These are phyloP conservation scores for Ophiostoma sp. DNA, from an alignment of 2,329 filamentous ascomycete genomes.

Conservation along the genomic window DNA sequence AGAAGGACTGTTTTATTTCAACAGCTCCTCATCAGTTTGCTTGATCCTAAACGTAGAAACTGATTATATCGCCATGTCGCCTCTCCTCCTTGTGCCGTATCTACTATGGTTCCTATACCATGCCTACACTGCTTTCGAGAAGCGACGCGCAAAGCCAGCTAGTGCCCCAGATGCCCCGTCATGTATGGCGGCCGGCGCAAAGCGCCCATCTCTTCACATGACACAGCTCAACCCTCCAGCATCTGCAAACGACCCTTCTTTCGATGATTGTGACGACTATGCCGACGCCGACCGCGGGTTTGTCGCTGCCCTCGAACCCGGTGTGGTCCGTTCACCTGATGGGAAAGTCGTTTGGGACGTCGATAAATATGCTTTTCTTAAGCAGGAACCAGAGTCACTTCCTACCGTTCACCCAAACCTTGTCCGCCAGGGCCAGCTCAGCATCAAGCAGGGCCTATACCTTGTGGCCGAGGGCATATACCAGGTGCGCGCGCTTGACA, in stretches of 20 bases:
- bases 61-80: background rate
- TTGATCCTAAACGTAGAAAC: background rate
- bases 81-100: background rate
- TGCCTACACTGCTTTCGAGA: background rate
- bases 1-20: background rate
- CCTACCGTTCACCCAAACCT: conserved; percentile 19
- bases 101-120: background rate
- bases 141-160: background rate
- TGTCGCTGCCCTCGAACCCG: background rate
- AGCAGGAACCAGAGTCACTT: background rate
- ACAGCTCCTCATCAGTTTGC: background rate
- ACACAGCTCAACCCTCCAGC: background rate
- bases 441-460: conserved; percentile 19
- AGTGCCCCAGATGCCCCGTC: background rate
- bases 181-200: background rate
- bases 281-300: background rate
- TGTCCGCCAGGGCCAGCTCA: conserved; percentile 18
- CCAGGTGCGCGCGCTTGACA: conserved; percentile 21
- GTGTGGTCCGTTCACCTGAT: background rate
- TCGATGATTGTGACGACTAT: background rate
- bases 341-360: background rate
- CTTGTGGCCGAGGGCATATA: conserved; percentile 14
- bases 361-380: background rate
- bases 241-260: background rate
- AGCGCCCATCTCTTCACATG: background rate